Evolutionary conservation across 1,139 yeast genomes (phyloP).

Genomic region (Komagataea norvegica): DNA sequence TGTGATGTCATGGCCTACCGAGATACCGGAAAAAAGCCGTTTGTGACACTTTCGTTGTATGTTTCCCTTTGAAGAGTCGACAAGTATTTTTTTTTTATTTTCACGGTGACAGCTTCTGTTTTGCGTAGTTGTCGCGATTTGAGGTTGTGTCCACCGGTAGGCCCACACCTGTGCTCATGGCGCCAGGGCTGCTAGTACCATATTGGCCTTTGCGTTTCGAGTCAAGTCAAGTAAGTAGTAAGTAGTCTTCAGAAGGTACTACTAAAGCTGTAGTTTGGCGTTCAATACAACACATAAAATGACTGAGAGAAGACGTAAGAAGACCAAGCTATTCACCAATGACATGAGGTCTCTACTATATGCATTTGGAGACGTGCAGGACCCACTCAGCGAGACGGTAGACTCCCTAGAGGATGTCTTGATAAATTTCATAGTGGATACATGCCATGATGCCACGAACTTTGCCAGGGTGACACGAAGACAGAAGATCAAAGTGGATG

Average conservation of each 20-base stretch:
- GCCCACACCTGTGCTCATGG: too few species aligned
- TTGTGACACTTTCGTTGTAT: slow-evolving; percentile 2
- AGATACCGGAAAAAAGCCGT: not conserved
- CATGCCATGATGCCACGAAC: slow-evolving; percentile 57
- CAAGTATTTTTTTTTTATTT: not conserved
- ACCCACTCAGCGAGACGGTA: slow-evolving; percentile 73
- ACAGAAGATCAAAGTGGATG: slow-evolving; percentile 78
- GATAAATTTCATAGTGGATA: slow-evolving; percentile 67
- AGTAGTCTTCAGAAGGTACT: too few species aligned
- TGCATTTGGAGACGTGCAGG: slow-evolving; percentile 82
- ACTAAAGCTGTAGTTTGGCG: too few species aligned
- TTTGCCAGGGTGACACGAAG: slow-evolving; percentile 53
- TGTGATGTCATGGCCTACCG: too few species aligned
- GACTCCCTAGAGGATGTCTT: slow-evolving; percentile 81
- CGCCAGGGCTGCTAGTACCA: too few species aligned
- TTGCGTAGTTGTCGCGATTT: not conserved
- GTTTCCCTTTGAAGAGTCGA: slow-evolving; percentile 2
- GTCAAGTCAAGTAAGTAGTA: too few species aligned
- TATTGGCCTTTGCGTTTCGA: too few species aligned
- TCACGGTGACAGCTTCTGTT: slow-evolving; percentile 2
- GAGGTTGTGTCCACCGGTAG: not conserved
- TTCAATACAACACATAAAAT: slow-evolving; percentile 2
- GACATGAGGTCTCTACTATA: slow-evolving; percentile 73
- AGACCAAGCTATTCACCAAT: slow-evolving; percentile 48
- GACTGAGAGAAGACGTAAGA: slow-evolving; percentile 29